Conservation (phyloP, 768 basidiomycete species). For the Mycena alexandri region DNA sequence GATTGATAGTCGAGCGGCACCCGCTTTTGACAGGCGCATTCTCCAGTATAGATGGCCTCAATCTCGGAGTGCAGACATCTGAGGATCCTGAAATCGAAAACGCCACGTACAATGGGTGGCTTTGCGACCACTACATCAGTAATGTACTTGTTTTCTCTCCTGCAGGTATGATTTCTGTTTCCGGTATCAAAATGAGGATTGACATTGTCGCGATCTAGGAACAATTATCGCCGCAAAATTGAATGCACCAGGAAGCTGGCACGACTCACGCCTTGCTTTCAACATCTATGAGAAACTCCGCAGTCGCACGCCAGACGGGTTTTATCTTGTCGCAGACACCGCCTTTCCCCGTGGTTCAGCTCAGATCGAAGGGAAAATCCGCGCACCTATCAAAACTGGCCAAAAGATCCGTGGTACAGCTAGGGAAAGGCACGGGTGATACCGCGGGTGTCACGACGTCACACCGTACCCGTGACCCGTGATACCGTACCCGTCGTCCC, state of each 20-base stretch:
- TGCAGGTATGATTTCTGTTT: slow-evolving; percentile 38
- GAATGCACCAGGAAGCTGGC: slow-evolving; percentile 64
- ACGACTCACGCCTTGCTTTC: slow-evolving; percentile 57
- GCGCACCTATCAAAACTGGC: slow-evolving; percentile 44
- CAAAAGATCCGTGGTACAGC: slow-evolving; percentile 16
- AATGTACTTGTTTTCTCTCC: slow-evolving; percentile 54
- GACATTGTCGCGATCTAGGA: slow-evolving; percentile 46
- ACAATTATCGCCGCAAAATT: slow-evolving; percentile 49
- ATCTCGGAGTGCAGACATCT: slow-evolving; percentile 51
- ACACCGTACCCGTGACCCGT: too few species aligned
- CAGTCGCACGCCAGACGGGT: slow-evolving; percentile 53
- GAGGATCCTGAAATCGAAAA: slow-evolving; percentile 59
- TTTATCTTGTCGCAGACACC: slow-evolving; percentile 59
- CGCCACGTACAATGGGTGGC: slow-evolving; percentile 35
- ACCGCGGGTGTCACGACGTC: too few species aligned
- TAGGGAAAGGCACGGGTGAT: too few species aligned
- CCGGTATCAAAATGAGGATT: neutral
- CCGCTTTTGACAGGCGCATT: slow-evolving; percentile 53
- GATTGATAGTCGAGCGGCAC: slow-evolving; percentile 36
- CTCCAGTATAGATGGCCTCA: slow-evolving; percentile 57
- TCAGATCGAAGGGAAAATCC: slow-evolving; percentile 47
- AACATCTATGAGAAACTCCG: slow-evolving; percentile 53
- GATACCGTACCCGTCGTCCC: too few species aligned
- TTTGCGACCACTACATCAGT: slow-evolving; percentile 55
- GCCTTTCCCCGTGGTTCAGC: slow-evolving; percentile 57